Conservation (phyloP, 2,329 filamentous ascomycete species). For the Colletotrichum coccodes region DNA sequence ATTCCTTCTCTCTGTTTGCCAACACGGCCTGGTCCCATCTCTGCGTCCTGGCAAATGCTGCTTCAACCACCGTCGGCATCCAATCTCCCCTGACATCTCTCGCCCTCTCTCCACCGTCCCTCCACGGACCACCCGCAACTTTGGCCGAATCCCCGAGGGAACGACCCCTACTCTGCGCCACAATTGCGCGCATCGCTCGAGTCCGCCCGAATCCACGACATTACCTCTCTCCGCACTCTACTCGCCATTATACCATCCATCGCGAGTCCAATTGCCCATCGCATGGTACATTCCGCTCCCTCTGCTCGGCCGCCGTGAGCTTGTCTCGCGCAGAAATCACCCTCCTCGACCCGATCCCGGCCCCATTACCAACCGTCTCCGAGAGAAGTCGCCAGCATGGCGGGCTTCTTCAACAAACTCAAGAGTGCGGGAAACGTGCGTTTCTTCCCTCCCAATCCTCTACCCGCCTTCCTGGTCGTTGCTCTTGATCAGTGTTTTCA, state of each 20-base stretch:
- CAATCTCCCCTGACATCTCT: slow-evolving; percentile 25
- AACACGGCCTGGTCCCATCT: slow-evolving; percentile 16
- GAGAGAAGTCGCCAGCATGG: slow-evolving; percentile 51
- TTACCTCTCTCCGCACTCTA: slow-evolving; percentile 10
- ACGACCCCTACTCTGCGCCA: slow-evolving; percentile 29
- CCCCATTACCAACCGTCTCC: slow-evolving; percentile 14
- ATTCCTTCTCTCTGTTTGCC: slow-evolving; percentile 13
- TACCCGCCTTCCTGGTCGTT: not conserved
- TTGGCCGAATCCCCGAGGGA: slow-evolving; percentile 30
- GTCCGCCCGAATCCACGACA: slow-evolving; percentile 12
- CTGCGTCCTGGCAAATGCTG: slow-evolving; percentile 30
- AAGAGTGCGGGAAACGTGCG: slow-evolving; percentile 66
- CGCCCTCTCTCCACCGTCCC: slow-evolving; percentile 7
- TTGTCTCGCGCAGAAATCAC: slow-evolving; percentile 46
- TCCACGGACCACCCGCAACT: slow-evolving; percentile 26
- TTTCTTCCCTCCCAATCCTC: slow-evolving; percentile 35
- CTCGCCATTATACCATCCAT: not conserved
- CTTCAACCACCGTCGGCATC: slow-evolving; percentile 18
- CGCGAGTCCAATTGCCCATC: slow-evolving; percentile 23
- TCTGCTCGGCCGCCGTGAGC: slow-evolving; percentile 39
- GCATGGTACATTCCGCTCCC: slow-evolving; percentile 17
- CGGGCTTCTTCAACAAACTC: slow-evolving; percentile 69
- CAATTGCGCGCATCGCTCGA: slow-evolving; percentile 22
- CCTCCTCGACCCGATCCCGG: not conserved
- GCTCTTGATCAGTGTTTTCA: not conserved